These are phyloP conservation scores for Albugo laibachii DNA, from an alignment of 352 stramenopile genomes.

Conservation along the genomic window DNA sequence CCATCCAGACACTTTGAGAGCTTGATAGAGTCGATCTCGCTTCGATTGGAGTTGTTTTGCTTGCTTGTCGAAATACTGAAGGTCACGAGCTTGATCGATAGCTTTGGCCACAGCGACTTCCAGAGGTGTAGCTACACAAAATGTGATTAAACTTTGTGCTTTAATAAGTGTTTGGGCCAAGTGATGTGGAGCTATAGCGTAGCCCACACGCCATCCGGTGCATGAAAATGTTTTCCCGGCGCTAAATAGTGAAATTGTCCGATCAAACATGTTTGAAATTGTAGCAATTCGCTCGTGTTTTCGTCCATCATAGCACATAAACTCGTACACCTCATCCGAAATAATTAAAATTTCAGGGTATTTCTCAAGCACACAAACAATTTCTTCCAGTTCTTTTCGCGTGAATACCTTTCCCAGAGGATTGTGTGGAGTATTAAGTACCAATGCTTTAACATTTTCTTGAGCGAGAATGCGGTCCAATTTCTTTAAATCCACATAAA, in stretches of 20 bases:
- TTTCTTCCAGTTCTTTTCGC: slow-evolving; percentile 79
- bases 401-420: slow-evolving; percentile 97
- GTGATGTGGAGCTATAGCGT: slow-evolving; percentile 40
- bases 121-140: slow-evolving; percentile 88
- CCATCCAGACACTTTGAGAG: slow-evolving; percentile 66
- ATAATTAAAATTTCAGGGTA: slow-evolving; percentile 86
- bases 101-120: slow-evolving; percentile 83
- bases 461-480: slow-evolving; percentile 67
- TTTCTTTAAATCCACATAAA: slow-evolving; percentile 65
- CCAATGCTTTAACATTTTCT: slow-evolving; percentile 55
- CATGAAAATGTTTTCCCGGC: slow-evolving; percentile 87
- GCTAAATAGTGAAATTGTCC: slow-evolving; percentile 85
- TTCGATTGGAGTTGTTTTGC: slow-evolving; percentile 50
- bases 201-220: slow-evolving; percentile 86
- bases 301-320: slow-evolving; percentile 83
- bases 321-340: slow-evolving; percentile 98
- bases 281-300: slow-evolving; percentile 44
- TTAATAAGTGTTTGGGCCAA: slow-evolving; percentile 43
- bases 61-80: slow-evolving; percentile 68
- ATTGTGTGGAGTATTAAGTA: slow-evolving; percentile 99
- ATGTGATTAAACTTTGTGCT: slow-evolving; percentile 74
- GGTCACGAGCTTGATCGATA: slow-evolving; percentile 75
- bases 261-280: slow-evolving; percentile 70
- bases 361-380: slow-evolving; percentile 66
- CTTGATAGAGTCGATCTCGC: slow-evolving; percentile 64